Evolutionary conservation across 345 rosid species (phyloP).

Genomic region (Schrenkiella parvula): DNA sequence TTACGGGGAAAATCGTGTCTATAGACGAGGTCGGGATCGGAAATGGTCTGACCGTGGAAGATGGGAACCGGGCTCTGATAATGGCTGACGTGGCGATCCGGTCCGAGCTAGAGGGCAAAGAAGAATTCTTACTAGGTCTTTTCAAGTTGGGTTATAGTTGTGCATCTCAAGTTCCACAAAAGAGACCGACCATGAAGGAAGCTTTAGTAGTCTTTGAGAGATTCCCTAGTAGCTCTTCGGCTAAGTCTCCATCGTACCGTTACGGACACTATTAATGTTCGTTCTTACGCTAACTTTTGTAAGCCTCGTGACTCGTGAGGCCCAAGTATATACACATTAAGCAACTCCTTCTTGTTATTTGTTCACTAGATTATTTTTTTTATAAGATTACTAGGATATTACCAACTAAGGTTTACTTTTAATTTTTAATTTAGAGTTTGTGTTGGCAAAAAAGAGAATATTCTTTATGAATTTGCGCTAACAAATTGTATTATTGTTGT

Average conservation of each 20-base stretch:
- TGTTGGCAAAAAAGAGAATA: background rate
- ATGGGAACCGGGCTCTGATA: constrained; percentile 55
- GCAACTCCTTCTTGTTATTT: background rate
- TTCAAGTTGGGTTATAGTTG: constrained; percentile 79
- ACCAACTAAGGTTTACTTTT: background rate
- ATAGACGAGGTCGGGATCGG: constrained; percentile 80
- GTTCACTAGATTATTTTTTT: background rate
- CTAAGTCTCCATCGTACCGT: constrained; percentile 29
- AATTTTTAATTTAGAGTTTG: background rate
- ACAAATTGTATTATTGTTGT: background rate
- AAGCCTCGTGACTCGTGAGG: background rate
- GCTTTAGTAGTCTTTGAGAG: constrained; percentile 66
- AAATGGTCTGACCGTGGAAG: constrained; percentile 66
- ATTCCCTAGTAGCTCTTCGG: constrained; percentile 40
- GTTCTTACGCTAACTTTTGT: constrained; percentile 16
- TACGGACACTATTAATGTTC: constrained; percentile 22
- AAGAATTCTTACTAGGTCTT: constrained; percentile 67
- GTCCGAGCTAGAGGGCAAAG: constrained; percentile 74
- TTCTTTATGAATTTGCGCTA: background rate
- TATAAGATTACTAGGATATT: constrained; percentile 1
- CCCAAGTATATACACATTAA: constrained; percentile 26
- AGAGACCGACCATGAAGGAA: constrained; percentile 90
- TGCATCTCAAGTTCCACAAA: constrained; percentile 80
- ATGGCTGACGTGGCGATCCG: constrained; percentile 69
- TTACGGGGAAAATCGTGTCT: constrained; percentile 61